Evolutionary conservation across 768 basidiomycete species (phyloP).

Genomic region (Termitomyces sp.): DNA sequence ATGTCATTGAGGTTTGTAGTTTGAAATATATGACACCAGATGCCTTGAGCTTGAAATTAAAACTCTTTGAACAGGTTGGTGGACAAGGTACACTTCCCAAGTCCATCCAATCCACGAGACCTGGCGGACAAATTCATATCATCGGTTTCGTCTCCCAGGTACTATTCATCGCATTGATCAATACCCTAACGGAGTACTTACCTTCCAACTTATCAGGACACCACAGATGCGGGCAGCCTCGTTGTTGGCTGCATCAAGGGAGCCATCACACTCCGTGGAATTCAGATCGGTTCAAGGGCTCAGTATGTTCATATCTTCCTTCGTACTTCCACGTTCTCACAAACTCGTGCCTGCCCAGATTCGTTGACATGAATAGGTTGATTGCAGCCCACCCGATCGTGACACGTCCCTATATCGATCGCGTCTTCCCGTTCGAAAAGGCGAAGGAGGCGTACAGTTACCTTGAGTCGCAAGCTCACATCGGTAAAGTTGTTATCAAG

Average conservation of each 20-base stretch:
- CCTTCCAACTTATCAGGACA: slow-evolving; percentile 12
- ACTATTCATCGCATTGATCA: background rate
- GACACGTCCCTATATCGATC: slow-evolving; percentile 52
- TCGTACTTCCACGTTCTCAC: background rate
- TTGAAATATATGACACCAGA: background rate
- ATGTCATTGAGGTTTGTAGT: slow-evolving; percentile 34
- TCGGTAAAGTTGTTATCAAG: slow-evolving; percentile 60
- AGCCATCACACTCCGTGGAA: slow-evolving; percentile 44
- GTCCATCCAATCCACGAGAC: slow-evolving; percentile 34
- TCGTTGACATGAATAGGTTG: slow-evolving; percentile 50
- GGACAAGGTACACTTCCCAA: slow-evolving; percentile 49
- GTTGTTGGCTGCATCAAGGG: slow-evolving; percentile 32
- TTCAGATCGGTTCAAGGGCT: slow-evolving; percentile 55
- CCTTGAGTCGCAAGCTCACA: slow-evolving; percentile 51
- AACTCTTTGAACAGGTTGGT: slow-evolving; percentile 43
- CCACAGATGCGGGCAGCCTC: slow-evolving; percentile 22
- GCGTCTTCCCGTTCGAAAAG: slow-evolving; percentile 57
- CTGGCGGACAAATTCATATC: slow-evolving; percentile 42
- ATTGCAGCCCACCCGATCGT: slow-evolving; percentile 37
- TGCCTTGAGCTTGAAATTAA: too few species aligned
- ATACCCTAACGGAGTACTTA: background rate
- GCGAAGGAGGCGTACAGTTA: slow-evolving; percentile 49
- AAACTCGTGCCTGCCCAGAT: slow-evolving; percentile 27
- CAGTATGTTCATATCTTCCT: slow-evolving; percentile 37
- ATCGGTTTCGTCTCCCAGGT: slow-evolving; percentile 52